Evolutionary conservation across 768 basidiomycete genomes (phyloP).

Genomic region (Lyophyllum semitale): DNA sequence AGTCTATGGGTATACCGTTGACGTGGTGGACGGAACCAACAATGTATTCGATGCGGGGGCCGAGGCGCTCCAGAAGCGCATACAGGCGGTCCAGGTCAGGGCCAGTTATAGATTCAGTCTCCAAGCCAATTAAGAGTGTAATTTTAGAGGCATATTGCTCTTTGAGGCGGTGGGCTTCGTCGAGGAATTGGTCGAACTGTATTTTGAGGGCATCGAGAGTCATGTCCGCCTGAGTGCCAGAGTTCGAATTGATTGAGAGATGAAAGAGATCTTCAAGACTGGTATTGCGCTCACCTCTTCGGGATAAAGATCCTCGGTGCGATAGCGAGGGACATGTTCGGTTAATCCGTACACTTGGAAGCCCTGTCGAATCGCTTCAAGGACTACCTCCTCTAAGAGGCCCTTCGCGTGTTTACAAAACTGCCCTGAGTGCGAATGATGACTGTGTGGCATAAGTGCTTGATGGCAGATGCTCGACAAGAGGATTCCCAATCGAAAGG

Average conservation of each 20-base stretch:
- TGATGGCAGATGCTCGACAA: too few species aligned
- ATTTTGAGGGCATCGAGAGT: constrained; percentile 49
- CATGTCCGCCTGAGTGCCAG: constrained; percentile 50
- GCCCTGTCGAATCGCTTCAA: constrained; percentile 74
- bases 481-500: too few species aligned
- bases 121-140: constrained; percentile 82
- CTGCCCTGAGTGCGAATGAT: constrained; percentile 92
- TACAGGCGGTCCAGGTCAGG: constrained; percentile 64
- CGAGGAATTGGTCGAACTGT: constrained; percentile 76
- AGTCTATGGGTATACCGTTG: constrained; percentile 86
- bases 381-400: constrained; percentile 76
- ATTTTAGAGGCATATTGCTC: constrained; percentile 61
- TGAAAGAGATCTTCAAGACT: background rate
- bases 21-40: constrained; percentile 96
- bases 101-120: constrained; percentile 85
- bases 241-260: constrained; percentile 8
- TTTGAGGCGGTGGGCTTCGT: constrained; percentile 80
- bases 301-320: constrained; percentile 81
- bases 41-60: constrained; percentile 73
- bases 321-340: constrained; percentile 92
- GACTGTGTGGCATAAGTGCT: constrained; percentile 69
- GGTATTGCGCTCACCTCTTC: constrained; percentile 77
- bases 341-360: constrained; percentile 86
- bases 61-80: constrained; percentile 48
- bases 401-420: constrained; percentile 92